Conservation (phyloP, 2,329 filamentous ascomycete genomes). For the Pyrenophora seminiperda region DNA sequence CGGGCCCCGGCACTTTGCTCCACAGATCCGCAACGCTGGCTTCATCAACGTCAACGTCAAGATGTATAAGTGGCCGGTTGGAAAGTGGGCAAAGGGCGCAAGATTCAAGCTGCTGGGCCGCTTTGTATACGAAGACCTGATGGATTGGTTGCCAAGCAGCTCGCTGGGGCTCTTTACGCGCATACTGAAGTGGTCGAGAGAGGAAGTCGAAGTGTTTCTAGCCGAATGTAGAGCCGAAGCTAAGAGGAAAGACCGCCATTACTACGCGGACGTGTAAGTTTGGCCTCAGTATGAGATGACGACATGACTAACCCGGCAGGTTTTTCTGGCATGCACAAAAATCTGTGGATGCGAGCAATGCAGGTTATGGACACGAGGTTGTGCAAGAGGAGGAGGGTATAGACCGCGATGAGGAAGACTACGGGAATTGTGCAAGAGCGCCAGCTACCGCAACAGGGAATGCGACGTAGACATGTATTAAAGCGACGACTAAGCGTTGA, state of each 20-base stretch:
- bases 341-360: conserved; percentile 12
- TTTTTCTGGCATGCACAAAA: conserved; percentile 36
- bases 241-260: conserved; percentile 34
- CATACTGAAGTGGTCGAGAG: conserved; percentile 35
- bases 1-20: conserved; percentile 47
- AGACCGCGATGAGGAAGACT: conserved; percentile 30
- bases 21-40: conserved; percentile 29
- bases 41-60: conserved; percentile 38
- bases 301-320: conserved; percentile 15
- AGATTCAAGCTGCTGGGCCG: conserved; percentile 36
- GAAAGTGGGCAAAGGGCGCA: conserved; percentile 39
- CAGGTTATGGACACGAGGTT: conserved; percentile 8
- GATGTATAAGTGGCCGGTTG: conserved; percentile 41
- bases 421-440: not conserved
- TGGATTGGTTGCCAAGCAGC: conserved; percentile 35
- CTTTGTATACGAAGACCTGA: conserved; percentile 34
- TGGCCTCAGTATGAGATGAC: fast-evolving
- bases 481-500: too few species aligned
- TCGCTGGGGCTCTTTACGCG: conserved; percentile 36
- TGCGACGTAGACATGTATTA: too few species aligned
- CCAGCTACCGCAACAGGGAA: not conserved
- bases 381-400: conserved; percentile 30
- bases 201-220: conserved; percentile 38
- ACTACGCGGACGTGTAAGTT: conserved; percentile 37
- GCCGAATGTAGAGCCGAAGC: conserved; percentile 34